Conservation (phyloP, 345 rosid genomes). For the Rhizophora apiculata region DNA sequence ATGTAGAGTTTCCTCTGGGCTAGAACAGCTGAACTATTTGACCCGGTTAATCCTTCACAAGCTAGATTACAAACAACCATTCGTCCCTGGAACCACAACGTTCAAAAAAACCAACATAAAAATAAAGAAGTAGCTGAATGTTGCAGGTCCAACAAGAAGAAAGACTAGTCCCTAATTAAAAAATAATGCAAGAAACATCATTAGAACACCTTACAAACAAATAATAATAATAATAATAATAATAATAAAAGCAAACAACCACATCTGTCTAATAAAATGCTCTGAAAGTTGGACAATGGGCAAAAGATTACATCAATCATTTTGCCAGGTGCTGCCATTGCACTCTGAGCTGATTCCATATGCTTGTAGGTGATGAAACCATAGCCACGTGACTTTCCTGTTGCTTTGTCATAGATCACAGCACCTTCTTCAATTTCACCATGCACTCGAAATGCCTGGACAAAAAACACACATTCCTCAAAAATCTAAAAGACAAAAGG, state of each 20-base stretch:
- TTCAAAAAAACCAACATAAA: neutral
- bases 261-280: too few species aligned
- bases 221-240: too few species aligned
- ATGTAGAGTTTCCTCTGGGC: slow-evolving; percentile 61
- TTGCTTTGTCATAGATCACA: slow-evolving; percentile 60
- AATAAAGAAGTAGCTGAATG: neutral
- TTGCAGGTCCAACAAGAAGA: neutral
- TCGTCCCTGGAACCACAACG: slow-evolving; percentile 44
- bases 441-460: slow-evolving; percentile 56
- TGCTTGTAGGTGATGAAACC: slow-evolving; percentile 70
- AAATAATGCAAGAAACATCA: too few species aligned
- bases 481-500: neutral
- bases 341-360: slow-evolving; percentile 60
- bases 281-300: too few species aligned
- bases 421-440: slow-evolving; percentile 82
- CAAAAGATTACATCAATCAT: slow-evolving; percentile 52
- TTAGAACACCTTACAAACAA: too few species aligned
- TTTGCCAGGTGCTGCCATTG: slow-evolving; percentile 59
- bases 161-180: neutral
- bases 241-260: too few species aligned
- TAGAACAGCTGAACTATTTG: slow-evolving; percentile 43
- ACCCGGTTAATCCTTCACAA: slow-evolving; percentile 52
- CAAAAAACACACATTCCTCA: slow-evolving; percentile 8
- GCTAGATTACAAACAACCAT: slow-evolving; percentile 65
- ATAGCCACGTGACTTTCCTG: slow-evolving; percentile 74